These are phyloP conservation scores for Hypoxylon intermedium DNA, from an alignment of 495 filamentous ascomycete species.

Conservation along the genomic window DNA sequence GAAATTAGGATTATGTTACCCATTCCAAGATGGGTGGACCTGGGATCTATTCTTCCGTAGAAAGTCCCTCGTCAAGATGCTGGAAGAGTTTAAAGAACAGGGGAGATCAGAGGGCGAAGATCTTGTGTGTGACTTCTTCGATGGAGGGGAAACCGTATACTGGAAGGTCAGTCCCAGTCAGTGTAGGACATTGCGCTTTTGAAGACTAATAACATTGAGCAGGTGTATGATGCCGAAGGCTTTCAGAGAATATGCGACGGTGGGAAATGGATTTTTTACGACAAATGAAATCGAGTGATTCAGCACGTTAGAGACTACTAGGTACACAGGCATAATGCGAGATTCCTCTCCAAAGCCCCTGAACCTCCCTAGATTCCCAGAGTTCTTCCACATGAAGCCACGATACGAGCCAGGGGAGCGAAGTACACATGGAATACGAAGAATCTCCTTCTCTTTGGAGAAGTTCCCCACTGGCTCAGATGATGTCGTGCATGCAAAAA, in stretches of 20 bases:
- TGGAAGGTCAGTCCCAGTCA: slow-evolving; percentile 14
- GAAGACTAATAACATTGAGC: neutral
- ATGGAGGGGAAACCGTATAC: slow-evolving; percentile 22
- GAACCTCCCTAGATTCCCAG: slow-evolving; percentile 1
- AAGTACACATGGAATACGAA: slow-evolving; percentile 12
- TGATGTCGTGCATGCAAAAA: too few relatives aligned
- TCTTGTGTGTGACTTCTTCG: slow-evolving; percentile 19
- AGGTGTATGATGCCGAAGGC: slow-evolving; percentile 15
- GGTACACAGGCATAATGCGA: too few relatives aligned
- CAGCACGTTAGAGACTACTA: neutral
- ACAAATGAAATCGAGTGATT: neutral
- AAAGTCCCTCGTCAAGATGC: slow-evolving; percentile 19
- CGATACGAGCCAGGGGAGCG: slow-evolving; percentile 8
- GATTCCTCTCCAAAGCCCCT: too few relatives aligned
- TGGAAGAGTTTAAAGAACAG: slow-evolving; percentile 21
- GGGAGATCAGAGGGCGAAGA: slow-evolving; percentile 9
- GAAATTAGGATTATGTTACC: neutral
- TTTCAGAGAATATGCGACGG: neutral
- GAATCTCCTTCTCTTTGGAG: slow-evolving; percentile 7
- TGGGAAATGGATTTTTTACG: slow-evolving; percentile 2
- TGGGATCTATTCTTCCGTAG: slow-evolving; percentile 25
- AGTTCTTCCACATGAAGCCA: slow-evolving; percentile 11
- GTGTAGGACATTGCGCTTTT: neutral
- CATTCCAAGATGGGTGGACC: slow-evolving; percentile 14
- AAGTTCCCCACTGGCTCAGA: slow-evolving; percentile 6